Evolutionary conservation across 495 filamentous ascomycete genomes (phyloP).

Genomic region (Saxophila tyrrhenica): DNA sequence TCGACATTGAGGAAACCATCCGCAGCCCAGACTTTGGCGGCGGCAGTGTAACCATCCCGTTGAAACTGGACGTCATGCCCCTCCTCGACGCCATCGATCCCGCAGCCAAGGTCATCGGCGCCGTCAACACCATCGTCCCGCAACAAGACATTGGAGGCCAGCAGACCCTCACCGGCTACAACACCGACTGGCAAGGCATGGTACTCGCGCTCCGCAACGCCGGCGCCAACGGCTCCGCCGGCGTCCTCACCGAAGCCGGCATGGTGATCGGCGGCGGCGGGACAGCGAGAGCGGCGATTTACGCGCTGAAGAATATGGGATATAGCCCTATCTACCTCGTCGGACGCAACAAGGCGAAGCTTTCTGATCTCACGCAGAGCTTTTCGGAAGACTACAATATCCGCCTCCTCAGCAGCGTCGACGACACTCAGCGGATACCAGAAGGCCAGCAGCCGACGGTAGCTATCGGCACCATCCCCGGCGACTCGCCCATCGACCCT

Average conservation of each 20-base stretch:
- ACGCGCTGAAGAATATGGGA: constrained; percentile 70
- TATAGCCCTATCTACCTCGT: constrained; percentile 80
- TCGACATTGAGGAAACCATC: constrained; percentile 57
- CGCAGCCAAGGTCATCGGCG: constrained; percentile 74
- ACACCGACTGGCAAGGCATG: constrained; percentile 97
- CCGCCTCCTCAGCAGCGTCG: constrained; percentile 43
- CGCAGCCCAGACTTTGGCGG: constrained; percentile 70
- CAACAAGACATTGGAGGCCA: constrained; percentile 32
- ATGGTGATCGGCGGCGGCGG: constrained; percentile 85
- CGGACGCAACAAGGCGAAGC: constrained; percentile 60
- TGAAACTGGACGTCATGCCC: constrained; percentile 81
- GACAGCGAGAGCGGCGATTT: constrained; percentile 85
- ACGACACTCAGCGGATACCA: constrained; percentile 37
- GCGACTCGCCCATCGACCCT: constrained; percentile 70
- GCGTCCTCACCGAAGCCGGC: constrained; percentile 31
- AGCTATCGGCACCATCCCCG: constrained; percentile 83
- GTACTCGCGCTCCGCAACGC: constrained; percentile 63
- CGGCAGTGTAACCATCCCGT: constrained; percentile 86
- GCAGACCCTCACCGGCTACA: constrained; percentile 50
- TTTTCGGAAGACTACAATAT: constrained; percentile 73
- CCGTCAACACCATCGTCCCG: constrained; percentile 86
- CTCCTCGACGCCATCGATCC: constrained; percentile 67
- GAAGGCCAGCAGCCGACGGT: constrained; percentile 49
- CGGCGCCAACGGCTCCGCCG: constrained; percentile 39
- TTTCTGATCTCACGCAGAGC: constrained; percentile 50